Evolutionary conservation across 192 early-diverging fungal genomes (phyloP).

Genomic region (Rhizoclosmatium sp.): DNA sequence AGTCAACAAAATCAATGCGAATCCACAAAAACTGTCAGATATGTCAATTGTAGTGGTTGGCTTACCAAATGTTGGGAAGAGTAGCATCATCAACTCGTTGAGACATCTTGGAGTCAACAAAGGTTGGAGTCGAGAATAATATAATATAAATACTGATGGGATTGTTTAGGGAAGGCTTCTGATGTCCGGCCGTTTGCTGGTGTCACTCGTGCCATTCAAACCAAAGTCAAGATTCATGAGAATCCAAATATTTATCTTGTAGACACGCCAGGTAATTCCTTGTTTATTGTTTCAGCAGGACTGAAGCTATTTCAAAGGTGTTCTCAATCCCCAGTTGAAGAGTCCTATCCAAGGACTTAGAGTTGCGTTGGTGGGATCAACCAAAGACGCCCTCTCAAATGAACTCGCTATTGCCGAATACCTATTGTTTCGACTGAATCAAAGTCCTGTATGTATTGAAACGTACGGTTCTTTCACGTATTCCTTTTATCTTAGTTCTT

Average conservation of each 20-base stretch:
- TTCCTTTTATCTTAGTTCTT: no score
- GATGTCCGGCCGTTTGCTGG: constrained; percentile 87
- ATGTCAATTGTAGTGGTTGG: constrained; percentile 86
- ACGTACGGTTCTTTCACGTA: constrained; percentile 7
- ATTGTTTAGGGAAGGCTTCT: constrained; percentile 72
- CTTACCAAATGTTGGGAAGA: constrained; percentile 97
- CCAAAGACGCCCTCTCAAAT: no score
- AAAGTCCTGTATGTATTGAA: constrained; percentile 27
- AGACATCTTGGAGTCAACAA: constrained; percentile 77
- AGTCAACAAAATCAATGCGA: constrained; percentile 46
- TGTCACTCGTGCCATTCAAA: constrained; percentile 81
- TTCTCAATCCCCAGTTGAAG: constrained; percentile 76
- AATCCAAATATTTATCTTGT: constrained; percentile 90
- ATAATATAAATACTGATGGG: background rate
- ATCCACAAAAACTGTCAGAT: constrained; percentile 6
- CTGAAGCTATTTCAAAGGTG: constrained; percentile 6
- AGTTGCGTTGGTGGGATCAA: no score
- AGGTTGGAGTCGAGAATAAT: constrained; percentile 38
- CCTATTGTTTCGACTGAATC: constrained; percentile 84
- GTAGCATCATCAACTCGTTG: constrained; percentile 88
- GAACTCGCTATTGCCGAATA: constrained; percentile 89
- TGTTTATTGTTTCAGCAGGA: background rate
- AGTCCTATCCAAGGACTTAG: constrained; percentile 86
- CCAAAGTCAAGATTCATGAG: constrained; percentile 83
- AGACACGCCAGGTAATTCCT: constrained; percentile 76